phyloP scores from a whole-genome alignment of 192 early-diverging fungal genomes.

The Coemansia sp. region DNA sequence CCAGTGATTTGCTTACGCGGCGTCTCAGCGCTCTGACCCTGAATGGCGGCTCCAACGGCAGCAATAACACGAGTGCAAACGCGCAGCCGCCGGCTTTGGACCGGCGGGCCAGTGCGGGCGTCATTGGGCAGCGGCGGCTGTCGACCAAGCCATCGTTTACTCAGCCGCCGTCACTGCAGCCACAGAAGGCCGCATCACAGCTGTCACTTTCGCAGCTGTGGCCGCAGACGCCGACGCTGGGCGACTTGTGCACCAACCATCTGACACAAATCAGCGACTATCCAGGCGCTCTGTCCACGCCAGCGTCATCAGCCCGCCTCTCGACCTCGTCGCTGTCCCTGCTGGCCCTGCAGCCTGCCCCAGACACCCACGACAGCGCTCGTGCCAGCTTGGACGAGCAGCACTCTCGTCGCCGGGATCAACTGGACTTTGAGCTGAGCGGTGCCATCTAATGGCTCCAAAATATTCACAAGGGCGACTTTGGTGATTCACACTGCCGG shows the following conservation, averaged over 20 bases:
- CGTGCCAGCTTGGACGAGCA: slow-evolving; percentile 20
- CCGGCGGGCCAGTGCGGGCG: slow-evolving; percentile 46
- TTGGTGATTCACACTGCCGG: slow-evolving; percentile 1
- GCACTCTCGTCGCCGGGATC: background rate
- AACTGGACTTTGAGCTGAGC: slow-evolving; percentile 8
- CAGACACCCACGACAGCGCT: background rate
- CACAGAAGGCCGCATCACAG: slow-evolving; percentile 44
- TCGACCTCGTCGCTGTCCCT: slow-evolving; percentile 49
- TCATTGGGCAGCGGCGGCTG: slow-evolving; percentile 54
- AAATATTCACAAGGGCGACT: background rate
- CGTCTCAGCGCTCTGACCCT: slow-evolving; percentile 46
- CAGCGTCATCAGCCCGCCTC: slow-evolving; percentile 37
- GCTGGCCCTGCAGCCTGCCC: slow-evolving; percentile 20
- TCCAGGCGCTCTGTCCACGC: slow-evolving; percentile 39
- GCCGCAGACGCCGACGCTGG: slow-evolving; percentile 18
- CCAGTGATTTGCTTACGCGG: slow-evolving; percentile 47
- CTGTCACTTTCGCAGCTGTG: slow-evolving; percentile 44
- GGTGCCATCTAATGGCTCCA: background rate
- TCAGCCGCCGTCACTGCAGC: slow-evolving; percentile 16
- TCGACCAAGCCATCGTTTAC: slow-evolving; percentile 45
- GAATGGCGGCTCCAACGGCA: slow-evolving; percentile 6
- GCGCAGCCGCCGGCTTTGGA: slow-evolving; percentile 26
- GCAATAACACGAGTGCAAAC: slow-evolving; percentile 11
- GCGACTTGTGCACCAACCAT: slow-evolving; percentile 10
- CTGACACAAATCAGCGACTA: slow-evolving; percentile 20